Conservation (phyloP, 768 basidiomycete genomes). For the Tremella fuciformis region DNA sequence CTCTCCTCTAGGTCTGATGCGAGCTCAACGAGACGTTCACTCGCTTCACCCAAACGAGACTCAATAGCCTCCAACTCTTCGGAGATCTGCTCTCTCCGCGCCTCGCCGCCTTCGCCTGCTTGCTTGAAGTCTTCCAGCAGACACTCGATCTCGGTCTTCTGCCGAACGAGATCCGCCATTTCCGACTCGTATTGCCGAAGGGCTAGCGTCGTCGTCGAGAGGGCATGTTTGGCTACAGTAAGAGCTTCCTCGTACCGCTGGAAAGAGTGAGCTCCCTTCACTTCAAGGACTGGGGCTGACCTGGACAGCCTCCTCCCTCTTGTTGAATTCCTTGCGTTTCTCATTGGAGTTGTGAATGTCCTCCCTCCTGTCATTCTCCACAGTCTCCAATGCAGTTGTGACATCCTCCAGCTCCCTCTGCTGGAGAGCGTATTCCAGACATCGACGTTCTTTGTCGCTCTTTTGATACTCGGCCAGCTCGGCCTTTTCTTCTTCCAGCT, state of each 20-base stretch:
- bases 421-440: conserved; percentile 91
- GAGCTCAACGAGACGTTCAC: conserved; percentile 63
- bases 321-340: conserved; percentile 74
- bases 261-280: neutral
- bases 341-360: conserved; percentile 83
- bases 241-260: conserved; percentile 74
- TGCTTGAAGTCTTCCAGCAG: conserved; percentile 71
- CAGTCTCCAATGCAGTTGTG: conserved; percentile 68
- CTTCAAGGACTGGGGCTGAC: conserved; percentile 54
- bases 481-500: conserved; percentile 97
- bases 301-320: conserved; percentile 79
- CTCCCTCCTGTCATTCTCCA: conserved; percentile 64
- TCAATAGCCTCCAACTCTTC: conserved; percentile 65
- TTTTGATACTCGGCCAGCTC: conserved; percentile 90
- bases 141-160: conserved; percentile 82
- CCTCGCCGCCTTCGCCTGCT: conserved; percentile 64
- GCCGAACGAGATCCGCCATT: conserved; percentile 77
- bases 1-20: conserved; percentile 67
- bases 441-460: conserved; percentile 89
- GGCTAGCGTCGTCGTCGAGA: conserved; percentile 67
- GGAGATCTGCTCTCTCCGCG: conserved; percentile 64
- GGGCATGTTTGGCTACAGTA: conserved; percentile 64
- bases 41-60: conserved; percentile 63
- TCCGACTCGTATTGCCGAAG: conserved; percentile 77
- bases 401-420: conserved; percentile 88